These are phyloP conservation scores for Strombidium stylifer DNA, from an alignment of 73 alveolate genomes.

Conservation along the genomic window DNA sequence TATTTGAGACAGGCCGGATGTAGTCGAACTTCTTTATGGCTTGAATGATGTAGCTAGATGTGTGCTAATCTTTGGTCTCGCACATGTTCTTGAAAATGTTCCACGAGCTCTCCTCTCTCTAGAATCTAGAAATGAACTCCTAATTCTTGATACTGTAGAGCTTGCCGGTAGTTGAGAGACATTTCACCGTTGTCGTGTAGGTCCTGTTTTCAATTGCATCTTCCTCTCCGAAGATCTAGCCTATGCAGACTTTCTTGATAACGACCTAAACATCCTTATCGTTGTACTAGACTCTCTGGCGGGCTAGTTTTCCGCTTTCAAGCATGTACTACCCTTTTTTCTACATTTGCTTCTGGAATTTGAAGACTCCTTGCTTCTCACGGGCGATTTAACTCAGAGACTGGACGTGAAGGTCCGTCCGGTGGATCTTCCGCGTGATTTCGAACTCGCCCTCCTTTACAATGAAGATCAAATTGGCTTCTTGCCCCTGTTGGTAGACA, in stretches of 20 bases:
- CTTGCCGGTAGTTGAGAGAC: constrained; percentile 26
- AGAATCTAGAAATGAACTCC: constrained; percentile 26
- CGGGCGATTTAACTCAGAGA: too few relatives aligned
- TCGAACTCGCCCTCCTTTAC: constrained; percentile 55
- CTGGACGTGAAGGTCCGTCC: not conserved
- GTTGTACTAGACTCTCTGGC: too few relatives aligned
- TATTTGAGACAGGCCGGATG: too few relatives aligned
- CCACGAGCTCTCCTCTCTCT: constrained; percentile 32
- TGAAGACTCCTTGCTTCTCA: too few relatives aligned
- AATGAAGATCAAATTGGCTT: constrained; percentile 9
- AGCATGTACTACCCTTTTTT: too few relatives aligned
- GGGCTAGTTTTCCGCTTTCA: too few relatives aligned
- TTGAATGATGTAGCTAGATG: too few relatives aligned
- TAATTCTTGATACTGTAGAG: constrained; percentile 10
- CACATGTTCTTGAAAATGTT: not conserved
- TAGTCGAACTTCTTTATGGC: too few relatives aligned
- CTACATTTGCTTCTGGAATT: too few relatives aligned
- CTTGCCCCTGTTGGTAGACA: constrained; percentile 44
- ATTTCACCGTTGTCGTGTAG: constrained; percentile 23
- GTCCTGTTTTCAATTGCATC: constrained; percentile 12
- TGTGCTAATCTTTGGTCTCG: not conserved
- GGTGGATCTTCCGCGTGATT: constrained; percentile 21
- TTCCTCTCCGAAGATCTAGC: constrained; percentile 38
- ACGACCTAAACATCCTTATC: too few relatives aligned
- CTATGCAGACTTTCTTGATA: too few relatives aligned